These are phyloP conservation scores for Phyllosticta citribraziliensis DNA, from an alignment of 2,329 filamentous ascomycete species.

Conservation along the genomic window DNA sequence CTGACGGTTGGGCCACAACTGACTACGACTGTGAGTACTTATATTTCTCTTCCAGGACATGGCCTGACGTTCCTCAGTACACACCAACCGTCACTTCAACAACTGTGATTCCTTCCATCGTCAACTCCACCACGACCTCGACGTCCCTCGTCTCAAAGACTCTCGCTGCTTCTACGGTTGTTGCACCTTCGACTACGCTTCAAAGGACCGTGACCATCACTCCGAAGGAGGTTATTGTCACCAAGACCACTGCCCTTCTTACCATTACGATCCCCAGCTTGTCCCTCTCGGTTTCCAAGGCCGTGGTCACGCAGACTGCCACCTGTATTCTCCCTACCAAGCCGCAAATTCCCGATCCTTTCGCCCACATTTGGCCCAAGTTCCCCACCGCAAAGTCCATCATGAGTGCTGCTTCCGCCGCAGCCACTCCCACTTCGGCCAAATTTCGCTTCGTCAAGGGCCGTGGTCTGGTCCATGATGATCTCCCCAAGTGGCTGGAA, in stretches of 20 bases:
- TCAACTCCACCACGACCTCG: conserved; percentile 10
- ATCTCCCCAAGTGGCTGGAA: conserved; percentile 13
- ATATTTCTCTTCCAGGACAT: no score
- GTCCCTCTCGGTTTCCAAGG: conserved; percentile 13
- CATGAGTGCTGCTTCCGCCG: conserved; percentile 4
- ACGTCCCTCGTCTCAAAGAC: conserved; percentile 17
- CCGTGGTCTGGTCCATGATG: conserved; percentile 5
- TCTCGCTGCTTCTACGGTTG: conserved; percentile 16
- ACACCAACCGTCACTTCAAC: not conserved
- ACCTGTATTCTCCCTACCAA: conserved; percentile 20
- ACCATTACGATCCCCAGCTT: conserved; percentile 19
- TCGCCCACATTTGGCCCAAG: conserved; percentile 19
- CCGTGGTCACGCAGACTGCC: conserved; percentile 23
- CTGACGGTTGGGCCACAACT: conserved; percentile 27
- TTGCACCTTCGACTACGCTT: conserved; percentile 15
- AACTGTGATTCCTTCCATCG: not conserved
- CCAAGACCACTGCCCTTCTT: conserved; percentile 19
- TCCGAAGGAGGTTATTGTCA: conserved; percentile 17
- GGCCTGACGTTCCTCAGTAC: not conserved
- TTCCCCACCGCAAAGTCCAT: conserved; percentile 13
- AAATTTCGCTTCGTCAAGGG: conserved; percentile 15
- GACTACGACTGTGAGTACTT: conserved; percentile 17
- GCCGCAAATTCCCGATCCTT: conserved; percentile 17
- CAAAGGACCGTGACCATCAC: conserved; percentile 18
- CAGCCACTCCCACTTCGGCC: conserved; percentile 10